A percentile compares a stretch with the other conserved stretches of the same genome.
Conservation (phyloP, 495 filamentous ascomycete species). For the Penicillium riverlandense region DNA sequence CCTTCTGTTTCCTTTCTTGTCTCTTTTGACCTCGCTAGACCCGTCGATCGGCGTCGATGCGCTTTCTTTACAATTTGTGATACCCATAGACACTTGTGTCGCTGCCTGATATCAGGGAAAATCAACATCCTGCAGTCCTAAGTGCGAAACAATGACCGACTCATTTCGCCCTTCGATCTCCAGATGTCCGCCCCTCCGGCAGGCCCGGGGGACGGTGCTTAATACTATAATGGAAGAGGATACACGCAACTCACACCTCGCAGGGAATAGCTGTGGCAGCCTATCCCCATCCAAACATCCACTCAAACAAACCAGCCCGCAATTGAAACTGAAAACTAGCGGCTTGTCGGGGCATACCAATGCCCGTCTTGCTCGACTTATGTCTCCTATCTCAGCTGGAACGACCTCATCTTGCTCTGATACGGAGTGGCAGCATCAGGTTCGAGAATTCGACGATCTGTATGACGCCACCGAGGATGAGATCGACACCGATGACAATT, state of each 20-base stretch:
- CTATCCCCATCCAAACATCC: conserved; percentile 1
- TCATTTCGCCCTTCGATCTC: conserved; percentile 50
- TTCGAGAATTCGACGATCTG: conserved; percentile 66
- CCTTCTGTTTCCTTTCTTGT: conserved; percentile 9
- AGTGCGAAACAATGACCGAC: conserved; percentile 47
- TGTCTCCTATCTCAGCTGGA: conserved; percentile 31
- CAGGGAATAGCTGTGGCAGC: conserved; percentile 7
- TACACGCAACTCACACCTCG: conserved; percentile 27
- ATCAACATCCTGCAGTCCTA: conserved; percentile 12
- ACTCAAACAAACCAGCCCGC: conserved; percentile 16
- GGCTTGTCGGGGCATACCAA: conserved; percentile 24
- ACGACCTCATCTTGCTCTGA: conserved; percentile 38
- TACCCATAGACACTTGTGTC: conserved; percentile 27
- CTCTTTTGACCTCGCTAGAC: conserved; percentile 9
- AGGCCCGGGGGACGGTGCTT: conserved; percentile 63
- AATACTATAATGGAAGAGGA: conserved; percentile 80
- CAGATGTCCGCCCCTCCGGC: conserved; percentile 56
- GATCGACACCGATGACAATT: conserved; percentile 27
- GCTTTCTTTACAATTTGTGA: conserved; percentile 20
- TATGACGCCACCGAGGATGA: conserved; percentile 68
- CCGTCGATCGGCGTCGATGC: conserved; percentile 41
- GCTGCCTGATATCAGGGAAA: conserved; percentile 6
- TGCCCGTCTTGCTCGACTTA: conserved; percentile 21
- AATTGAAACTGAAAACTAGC: conserved; percentile 31
- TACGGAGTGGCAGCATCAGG: conserved; percentile 38